Base-by-base conservation (phyloP, 805 yeast species). In the Ogataea pignaliae region DNA sequence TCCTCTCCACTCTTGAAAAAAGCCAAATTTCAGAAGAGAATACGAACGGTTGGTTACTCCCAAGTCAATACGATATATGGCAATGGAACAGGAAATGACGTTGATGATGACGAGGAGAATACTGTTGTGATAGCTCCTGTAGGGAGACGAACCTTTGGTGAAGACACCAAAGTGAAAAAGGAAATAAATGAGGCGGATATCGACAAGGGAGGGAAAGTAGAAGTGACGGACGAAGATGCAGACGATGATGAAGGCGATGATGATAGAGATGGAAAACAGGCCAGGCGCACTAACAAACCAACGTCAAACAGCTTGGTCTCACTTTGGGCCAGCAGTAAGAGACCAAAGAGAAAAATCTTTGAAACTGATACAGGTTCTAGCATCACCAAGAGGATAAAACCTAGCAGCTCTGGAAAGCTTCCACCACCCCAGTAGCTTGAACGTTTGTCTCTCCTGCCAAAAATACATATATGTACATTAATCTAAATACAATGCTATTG, bases 131-230 rank as follows among this genome's bases (percentile, higher is more conserved):
- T 37, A 13, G 15, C 43, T 5, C 33, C 41, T 16, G 37, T 55
- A 10, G 64, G 68, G 11, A 60, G 68, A 56, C 52, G 64, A 36
- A 51, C 48, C 1, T 55, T 58, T 50, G 63, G 65, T 9, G 60
- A 29, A 10, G n/a, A 15, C 9, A 36, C 28, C 26, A 18, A 6
- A 6, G 3, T 46, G 28, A 52, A 57, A 15, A 54, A 55, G 37
- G 57, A 54, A 33, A 50, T 45, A 35, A 51, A 45, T 31, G 47
- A 48, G 44, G 54, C 44, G 44, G 48, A 42, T 21, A 17, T 37
- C 13, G 3, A n/a, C 37, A 31, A 32, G 2, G 41, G 21, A 4
- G 31, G 34, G 3, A 37, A n/a, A 18, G 44, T 41, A 13, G 44
- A 30, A 3, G 44, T 30, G 33, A 30, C 13, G 2, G 41, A 18